Evolutionary conservation across 306 rosid species (phyloP).

Genomic region (Lagenaria siceraria): DNA sequence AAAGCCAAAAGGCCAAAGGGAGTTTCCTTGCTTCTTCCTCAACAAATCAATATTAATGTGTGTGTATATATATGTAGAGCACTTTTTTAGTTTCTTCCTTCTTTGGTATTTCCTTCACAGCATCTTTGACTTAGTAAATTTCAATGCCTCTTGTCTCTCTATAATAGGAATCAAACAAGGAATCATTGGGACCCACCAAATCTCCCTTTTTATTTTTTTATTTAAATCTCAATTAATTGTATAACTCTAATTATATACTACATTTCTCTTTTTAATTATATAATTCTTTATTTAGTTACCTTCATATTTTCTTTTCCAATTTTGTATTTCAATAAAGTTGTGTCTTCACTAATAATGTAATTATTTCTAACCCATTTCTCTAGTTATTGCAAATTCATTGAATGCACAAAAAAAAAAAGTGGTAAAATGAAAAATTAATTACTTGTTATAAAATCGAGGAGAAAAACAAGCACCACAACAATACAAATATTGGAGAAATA

Average conservation of each 20-base stretch:
- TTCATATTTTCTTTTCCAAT: too few species aligned
- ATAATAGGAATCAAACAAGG: background rate
- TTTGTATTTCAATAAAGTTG: background rate
- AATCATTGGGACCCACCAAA: background rate
- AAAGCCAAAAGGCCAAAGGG: background rate
- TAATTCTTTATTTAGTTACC: background rate
- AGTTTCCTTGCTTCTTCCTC: background rate
- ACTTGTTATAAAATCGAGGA: too few species aligned
- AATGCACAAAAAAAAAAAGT: background rate
- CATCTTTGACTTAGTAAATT: background rate
- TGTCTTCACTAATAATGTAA: background rate
- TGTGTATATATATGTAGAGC: background rate
- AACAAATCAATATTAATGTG: background rate
- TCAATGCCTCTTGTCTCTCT: background rate
- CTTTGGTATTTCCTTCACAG: background rate
- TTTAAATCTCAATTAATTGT: too few species aligned
- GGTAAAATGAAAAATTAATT: background rate
- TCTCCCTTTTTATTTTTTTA: background rate
- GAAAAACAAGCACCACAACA: too few species aligned
- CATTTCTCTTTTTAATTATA: background rate
- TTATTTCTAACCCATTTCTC: background rate
- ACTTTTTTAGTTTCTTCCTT: background rate
- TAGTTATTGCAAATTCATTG: background rate
- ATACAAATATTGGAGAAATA: too few species aligned
- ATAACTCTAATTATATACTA: background rate